Conservation (phyloP, 768 basidiomycete species). For the Amanita fuliginea region DNA sequence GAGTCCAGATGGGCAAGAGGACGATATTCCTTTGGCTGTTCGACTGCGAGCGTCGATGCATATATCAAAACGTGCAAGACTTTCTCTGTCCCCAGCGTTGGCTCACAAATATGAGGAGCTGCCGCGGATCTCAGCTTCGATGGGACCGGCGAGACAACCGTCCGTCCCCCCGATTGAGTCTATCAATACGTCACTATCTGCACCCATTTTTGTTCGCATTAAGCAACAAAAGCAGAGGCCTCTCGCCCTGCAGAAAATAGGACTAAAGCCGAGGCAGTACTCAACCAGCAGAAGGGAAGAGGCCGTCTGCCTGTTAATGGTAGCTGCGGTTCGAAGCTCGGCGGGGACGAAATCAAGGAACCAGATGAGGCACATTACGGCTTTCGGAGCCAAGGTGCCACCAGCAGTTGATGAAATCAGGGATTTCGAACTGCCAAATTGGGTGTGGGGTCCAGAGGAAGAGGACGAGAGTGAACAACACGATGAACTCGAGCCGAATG, state of each 20-base stretch:
- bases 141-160: slow-evolving; percentile 8
- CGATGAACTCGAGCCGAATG: slow-evolving; percentile 2
- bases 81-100: background rate
- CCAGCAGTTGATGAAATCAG: slow-evolving; percentile 30
- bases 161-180: slow-evolving; percentile 19
- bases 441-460: slow-evolving; percentile 21
- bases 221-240: slow-evolving; percentile 7
- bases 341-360: slow-evolving; percentile 32
- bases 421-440: slow-evolving; percentile 49
- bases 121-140: background rate
- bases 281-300: slow-evolving; percentile 10
- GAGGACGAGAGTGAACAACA: slow-evolving; percentile 3
- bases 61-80: slow-evolving; percentile 3
- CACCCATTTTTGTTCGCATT: slow-evolving; percentile 1
- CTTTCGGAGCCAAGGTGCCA: slow-evolving; percentile 54
- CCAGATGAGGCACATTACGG: slow-evolving; percentile 40
- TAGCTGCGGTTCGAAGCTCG: slow-evolving; percentile 39
- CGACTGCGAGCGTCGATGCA: background rate
- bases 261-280: slow-evolving; percentile 4
- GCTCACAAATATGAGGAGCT: background rate
- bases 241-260: background rate
- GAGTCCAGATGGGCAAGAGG: slow-evolving; percentile 5
- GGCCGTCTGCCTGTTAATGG: slow-evolving; percentile 22
- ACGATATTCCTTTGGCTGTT: background rate
- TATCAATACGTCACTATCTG: slow-evolving; percentile 10